Base-by-base conservation (phyloP, 1,284 basidiomycete species). In the Ceratobasidium sp. region DNA sequence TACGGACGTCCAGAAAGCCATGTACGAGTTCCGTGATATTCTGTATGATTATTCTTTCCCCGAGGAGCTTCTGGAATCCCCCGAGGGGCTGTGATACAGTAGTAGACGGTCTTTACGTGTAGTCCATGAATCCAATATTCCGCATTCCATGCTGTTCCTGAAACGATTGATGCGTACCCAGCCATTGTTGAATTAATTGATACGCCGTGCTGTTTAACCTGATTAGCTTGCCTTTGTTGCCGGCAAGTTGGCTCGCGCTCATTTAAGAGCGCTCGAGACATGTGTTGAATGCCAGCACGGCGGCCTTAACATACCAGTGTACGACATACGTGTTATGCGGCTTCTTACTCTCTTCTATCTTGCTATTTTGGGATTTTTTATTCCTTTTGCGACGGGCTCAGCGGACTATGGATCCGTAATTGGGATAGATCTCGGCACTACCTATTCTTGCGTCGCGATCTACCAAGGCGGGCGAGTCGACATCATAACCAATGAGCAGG, bases 331-430 rank as follows among this genome's bases (percentile, higher is more conserved):
- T 23, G n/a, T 23, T 54, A 54, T n/a, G 7, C 7, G 17, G 52
- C 52, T 54, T 20, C 33, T n/a, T 12, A 61, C 17, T 33, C 38
- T 61, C 23, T 28, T 61, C 57, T 61, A 26, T 20, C 38, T 61
- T 61, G 6, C 33, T 33, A 6, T 33, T 3, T 13, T 10, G 28
- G 28, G 13, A 15, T 10, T 33, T 17, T 20, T 13, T 61, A 23
- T 28, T 61, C 26, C n/a, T 10, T 33, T 5, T 26, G 28, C 76
- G 84, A 85, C 10, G 74, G 84, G 84, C 74, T 82, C 82, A 46
- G 82, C 84, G 61, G 92, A 96, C 82, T 97, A 95, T 85, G 96
- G 96, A 80, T 93, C 94, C 62, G 96, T 98, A 65, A 98, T 98
- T 85, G 96, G 95, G 90, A 98, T 98, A 84, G 96, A 94, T 94